These are phyloP conservation scores for Hyaloperonospora arabidopsidis DNA, from an alignment of 352 stramenopile species.

Conservation along the genomic window DNA sequence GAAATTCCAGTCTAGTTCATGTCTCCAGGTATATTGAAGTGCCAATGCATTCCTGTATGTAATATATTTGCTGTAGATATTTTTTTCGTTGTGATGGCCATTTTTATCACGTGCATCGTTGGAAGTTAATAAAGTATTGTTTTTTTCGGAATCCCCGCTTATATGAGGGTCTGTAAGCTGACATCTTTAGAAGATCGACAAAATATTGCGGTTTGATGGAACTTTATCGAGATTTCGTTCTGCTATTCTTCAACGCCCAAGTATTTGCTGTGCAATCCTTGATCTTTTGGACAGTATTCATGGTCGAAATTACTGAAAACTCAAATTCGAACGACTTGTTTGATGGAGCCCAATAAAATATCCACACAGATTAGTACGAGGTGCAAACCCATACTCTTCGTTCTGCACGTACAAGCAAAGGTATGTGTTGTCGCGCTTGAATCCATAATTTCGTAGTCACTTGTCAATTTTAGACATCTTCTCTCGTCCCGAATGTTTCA, in stretches of 20 bases:
- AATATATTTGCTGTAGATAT: not conserved
- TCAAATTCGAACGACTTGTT: not conserved
- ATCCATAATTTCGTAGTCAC: too few relatives aligned
- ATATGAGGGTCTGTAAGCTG: not conserved
- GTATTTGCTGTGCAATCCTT: not conserved
- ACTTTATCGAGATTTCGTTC: not conserved
- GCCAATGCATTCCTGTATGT: not conserved
- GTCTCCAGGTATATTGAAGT: not conserved
- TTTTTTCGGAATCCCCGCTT: not conserved
- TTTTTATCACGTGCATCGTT: not conserved
- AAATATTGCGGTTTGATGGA: not conserved
- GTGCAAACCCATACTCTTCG: not conserved
- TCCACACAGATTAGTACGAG: not conserved
- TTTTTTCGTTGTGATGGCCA: not conserved
- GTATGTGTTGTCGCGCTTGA: conserved; percentile 1
- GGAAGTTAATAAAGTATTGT: not conserved
- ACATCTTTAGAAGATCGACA: not conserved
- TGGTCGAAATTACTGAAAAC: not conserved
- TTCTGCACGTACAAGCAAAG: not conserved
- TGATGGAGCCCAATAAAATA: not conserved
- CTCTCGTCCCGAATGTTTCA: not conserved
- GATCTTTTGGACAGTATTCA: not conserved
- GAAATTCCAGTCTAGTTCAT: not conserved
- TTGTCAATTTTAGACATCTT: too few relatives aligned
- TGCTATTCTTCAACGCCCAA: not conserved